Conservation (phyloP, 371 early-diverging fungal species). For the Capniomyces stellatus region DNA sequence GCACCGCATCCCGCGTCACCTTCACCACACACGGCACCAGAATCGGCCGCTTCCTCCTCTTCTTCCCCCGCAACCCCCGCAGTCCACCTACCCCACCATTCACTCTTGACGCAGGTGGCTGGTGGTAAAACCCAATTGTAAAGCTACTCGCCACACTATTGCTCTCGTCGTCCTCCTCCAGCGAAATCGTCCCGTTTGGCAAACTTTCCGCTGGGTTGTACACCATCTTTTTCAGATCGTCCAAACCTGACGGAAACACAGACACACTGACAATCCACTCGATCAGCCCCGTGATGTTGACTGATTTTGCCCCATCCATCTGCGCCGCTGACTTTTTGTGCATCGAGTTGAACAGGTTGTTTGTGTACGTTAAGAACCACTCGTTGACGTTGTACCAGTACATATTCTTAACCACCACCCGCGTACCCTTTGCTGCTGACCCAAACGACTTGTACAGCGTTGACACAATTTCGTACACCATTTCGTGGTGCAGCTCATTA, state of each 20-base stretch:
- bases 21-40: slow-evolving; percentile 74
- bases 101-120: slow-evolving; percentile 26
- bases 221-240: slow-evolving; percentile 52
- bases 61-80: slow-evolving; percentile 34
- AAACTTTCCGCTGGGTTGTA: too few species aligned
- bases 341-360: not conserved
- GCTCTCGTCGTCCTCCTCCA: slow-evolving; percentile 46
- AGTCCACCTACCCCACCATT: slow-evolving; percentile 40
- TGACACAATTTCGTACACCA: slow-evolving; percentile 35
- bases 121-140: slow-evolving; percentile 2
- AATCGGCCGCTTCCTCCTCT: too few species aligned
- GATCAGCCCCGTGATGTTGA: not conserved
- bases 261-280: not conserved
- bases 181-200: slow-evolving; percentile 46
- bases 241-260: slow-evolving; percentile 41
- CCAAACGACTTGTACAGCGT: slow-evolving; percentile 24
- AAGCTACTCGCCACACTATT: too few species aligned
- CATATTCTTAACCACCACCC: too few species aligned
- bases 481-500: slow-evolving; percentile 60
- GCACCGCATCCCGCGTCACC: slow-evolving; percentile 59
- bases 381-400: slow-evolving; percentile 47
- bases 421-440: too few species aligned
- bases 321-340: not conserved
- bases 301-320: not conserved
- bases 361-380: too few species aligned